phyloP scores from a whole-genome alignment of 225 moss, liverwort and hornwort genomes.

The Bryum argenteum region DNA sequence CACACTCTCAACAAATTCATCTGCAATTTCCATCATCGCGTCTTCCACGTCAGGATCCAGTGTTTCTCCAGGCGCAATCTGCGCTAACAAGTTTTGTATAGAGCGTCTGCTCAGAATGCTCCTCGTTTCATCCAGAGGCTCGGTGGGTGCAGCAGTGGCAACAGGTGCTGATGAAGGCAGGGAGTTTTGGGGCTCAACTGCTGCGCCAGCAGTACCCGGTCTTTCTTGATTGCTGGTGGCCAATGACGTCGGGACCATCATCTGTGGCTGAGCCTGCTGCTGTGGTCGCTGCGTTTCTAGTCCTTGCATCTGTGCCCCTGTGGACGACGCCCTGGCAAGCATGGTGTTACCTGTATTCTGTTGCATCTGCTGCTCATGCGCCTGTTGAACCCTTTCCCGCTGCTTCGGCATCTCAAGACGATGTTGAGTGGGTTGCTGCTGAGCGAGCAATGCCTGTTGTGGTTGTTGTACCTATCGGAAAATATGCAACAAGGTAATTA shows the following conservation, averaged over 20 bases:
- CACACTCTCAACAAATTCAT: conserved; percentile 92
- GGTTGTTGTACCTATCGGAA: no score
- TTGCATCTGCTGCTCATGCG: conserved; percentile 43
- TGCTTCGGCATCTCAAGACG: no score
- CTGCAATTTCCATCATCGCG: conserved; percentile 92
- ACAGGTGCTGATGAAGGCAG: conserved; percentile 33
- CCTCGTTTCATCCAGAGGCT: conserved; percentile 62
- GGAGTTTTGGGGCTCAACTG: conserved; percentile 46
- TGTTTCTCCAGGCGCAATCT: no score
- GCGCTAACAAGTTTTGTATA: no score
- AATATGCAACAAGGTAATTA: no score
- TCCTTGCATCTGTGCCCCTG: conserved; percentile 53
- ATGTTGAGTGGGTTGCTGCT: no score
- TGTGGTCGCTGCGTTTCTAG: conserved; percentile 48
- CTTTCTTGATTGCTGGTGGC: conserved; percentile 45
- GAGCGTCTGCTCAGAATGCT: conserved; percentile 42
- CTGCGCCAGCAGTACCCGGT: conserved; percentile 65
- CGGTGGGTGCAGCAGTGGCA: conserved; percentile 41
- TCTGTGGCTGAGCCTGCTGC: conserved; percentile 44
- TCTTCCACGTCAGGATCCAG: no score
- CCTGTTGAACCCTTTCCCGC: no score
- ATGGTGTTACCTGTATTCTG: conserved; percentile 41
- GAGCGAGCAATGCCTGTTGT: no score
- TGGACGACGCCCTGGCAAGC: conserved; percentile 40
- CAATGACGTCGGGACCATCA: conserved; percentile 28